Evolutionary conservation across 805 yeast genomes (phyloP), one percentile per base, ranked within the genome.

Genomic region (Komagataella mondaviorum): DNA sequence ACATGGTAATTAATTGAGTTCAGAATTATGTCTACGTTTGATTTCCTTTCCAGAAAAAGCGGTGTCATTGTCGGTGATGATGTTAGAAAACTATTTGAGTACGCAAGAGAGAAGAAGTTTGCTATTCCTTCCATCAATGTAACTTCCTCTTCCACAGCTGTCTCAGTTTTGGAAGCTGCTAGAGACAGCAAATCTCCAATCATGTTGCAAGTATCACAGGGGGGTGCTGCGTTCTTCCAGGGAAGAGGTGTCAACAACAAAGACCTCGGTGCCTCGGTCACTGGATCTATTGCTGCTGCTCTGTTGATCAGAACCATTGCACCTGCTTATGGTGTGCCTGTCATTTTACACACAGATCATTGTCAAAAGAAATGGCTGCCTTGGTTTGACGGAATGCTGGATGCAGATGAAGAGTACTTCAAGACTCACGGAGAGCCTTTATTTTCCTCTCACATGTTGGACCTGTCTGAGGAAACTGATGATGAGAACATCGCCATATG

Each of bases 1-100:
- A 8, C 3, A 10, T 4, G 39, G 39, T 30, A 30, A 30, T 8
- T 3, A 10, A 30, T 30, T 30, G 5, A 30, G 6, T 30, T 24
- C 39, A 30, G 4, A 30, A 30, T 4, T 10, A 30, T 30, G 39
- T 30, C 39, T 30, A 30, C 39, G 8, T 30, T 30, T 30, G 39
- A 30, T 8, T 30, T 88, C 71, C 78, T 90, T 65, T 73, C 76
- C 63, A 84, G 95, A 78, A 90, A 93, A 75, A 66, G 91, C 69
- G 99, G 99, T 81, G 99, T 93, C 74, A 89, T 93, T 71, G 93
- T 86, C 75, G 99, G 99, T 68, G 97, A 91, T 65, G 99, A 93
- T 69, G 99, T 93, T 59, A 80, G 78, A 63, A 71, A 73, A 61
- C 77, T 85, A 69, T 93, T 90, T 75, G 83, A 84, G 72, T 89